phyloP scores from a whole-genome alignment of 768 basidiomycete species.

The Kwoniella shandongensis region DNA sequence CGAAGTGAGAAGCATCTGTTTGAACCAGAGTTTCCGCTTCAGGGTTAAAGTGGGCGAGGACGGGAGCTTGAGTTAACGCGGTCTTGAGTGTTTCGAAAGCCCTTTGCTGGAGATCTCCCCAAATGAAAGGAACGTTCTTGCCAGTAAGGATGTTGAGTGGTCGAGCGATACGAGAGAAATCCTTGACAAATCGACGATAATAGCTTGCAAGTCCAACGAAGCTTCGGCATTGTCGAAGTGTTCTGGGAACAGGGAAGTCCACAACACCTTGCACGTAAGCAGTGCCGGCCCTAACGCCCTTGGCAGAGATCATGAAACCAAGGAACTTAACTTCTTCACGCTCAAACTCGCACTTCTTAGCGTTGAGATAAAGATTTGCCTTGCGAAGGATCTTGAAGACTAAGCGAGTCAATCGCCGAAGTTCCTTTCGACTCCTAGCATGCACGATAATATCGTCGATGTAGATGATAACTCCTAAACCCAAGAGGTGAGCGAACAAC shows the following conservation, averaged over 20 bases:
- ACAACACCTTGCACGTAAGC: conserved; percentile 13
- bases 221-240: conserved; percentile 14
- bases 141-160: conserved; percentile 18
- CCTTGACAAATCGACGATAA: conserved; percentile 37
- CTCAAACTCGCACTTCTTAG: conserved; percentile 36
- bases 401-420: conserved; percentile 19
- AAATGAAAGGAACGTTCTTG: conserved; percentile 10
- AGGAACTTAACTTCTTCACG: conserved; percentile 27
- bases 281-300: conserved; percentile 20
- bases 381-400: conserved; percentile 30
- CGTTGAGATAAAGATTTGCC: conserved; percentile 21
- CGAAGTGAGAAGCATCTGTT: conserved; percentile 50
- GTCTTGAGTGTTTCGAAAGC: conserved; percentile 24
- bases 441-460: conserved; percentile 43
- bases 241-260: conserved; percentile 28
- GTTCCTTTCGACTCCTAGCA: conserved; percentile 20
- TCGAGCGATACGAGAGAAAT: conserved; percentile 23
- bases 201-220: conserved; percentile 36
- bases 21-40: conserved; percentile 11
- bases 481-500: conserved; percentile 26
- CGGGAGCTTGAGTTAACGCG: conserved; percentile 23
- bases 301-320: conserved; percentile 23
- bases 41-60: conserved; percentile 26
- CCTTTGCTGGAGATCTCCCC: background rate
- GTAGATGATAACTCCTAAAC: conserved; percentile 22